Conservation (phyloP, 129 eudicot genomes). For the Pittosporum tobira region DNA sequence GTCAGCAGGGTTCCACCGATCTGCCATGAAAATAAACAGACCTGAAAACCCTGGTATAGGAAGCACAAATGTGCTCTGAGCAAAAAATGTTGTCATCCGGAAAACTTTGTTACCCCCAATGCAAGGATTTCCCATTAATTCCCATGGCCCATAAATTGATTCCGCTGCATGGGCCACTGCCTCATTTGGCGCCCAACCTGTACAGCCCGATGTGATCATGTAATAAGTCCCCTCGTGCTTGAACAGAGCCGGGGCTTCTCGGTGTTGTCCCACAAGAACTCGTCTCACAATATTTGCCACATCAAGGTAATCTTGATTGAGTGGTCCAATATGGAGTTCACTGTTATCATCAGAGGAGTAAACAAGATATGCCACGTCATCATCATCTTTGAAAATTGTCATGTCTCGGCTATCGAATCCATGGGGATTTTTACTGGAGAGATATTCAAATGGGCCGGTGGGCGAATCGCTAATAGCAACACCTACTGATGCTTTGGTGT, state of each 20-base stretch:
- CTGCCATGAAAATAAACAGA: conserved; percentile 74
- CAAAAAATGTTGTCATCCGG: conserved; percentile 61
- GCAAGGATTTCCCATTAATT: conserved; percentile 87
- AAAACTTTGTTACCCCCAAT: conserved; percentile 72
- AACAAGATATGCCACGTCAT: conserved; percentile 63
- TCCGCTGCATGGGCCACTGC: conserved; percentile 81
- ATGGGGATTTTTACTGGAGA: conserved; percentile 71
- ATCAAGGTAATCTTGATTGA: conserved; percentile 61
- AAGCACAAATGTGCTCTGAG: conserved; percentile 83
- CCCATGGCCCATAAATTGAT: conserved; percentile 92
- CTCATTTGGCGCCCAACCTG: conserved; percentile 94
- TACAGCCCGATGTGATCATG: conserved; percentile 96
- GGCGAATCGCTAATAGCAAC: conserved; percentile 68
- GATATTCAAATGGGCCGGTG: conserved; percentile 71
- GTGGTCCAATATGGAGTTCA: conserved; percentile 90
- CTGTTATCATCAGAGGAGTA: conserved; percentile 88
- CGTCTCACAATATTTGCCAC: conserved; percentile 45
- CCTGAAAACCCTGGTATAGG: conserved; percentile 77
- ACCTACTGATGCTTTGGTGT: conserved; percentile 87
- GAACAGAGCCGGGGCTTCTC: conserved; percentile 95
- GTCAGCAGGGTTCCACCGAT: conserved; percentile 92
- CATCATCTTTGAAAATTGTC: conserved; percentile 91
- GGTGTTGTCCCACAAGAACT: conserved; percentile 66
- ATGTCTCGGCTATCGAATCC: conserved; percentile 89
- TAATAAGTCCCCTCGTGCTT: conserved; percentile 86